Evolutionary conservation across 441 rosid genomes (phyloP).

Genomic region (Erodium texanum): DNA sequence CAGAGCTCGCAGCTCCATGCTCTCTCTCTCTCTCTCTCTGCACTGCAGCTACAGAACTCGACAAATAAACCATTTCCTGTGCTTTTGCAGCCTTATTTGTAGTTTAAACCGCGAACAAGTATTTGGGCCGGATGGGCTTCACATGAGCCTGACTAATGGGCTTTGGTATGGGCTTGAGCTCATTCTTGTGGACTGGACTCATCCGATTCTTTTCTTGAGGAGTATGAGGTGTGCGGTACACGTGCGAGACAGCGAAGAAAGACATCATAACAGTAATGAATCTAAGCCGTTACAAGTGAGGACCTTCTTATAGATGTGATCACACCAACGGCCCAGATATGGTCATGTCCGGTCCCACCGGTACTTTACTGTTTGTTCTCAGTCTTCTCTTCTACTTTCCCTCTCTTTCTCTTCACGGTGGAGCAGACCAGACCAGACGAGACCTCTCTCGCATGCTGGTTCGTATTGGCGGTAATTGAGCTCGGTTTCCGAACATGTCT

Average conservation of each 20-base stretch:
- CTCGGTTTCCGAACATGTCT: conserved; percentile 26
- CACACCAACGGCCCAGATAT: neutral
- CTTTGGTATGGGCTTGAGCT: neutral
- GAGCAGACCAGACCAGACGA: neutral
- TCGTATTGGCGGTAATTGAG: neutral
- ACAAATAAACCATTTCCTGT: neutral
- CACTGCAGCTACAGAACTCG: neutral
- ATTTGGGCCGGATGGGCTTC: neutral
- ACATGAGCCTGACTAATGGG: neutral
- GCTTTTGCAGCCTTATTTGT: neutral
- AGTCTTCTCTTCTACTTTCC: neutral
- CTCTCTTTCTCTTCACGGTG: neutral
- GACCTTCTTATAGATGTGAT: neutral
- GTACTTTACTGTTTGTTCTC: neutral
- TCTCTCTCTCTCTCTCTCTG: neutral
- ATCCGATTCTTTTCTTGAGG: neutral
- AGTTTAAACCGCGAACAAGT: neutral
- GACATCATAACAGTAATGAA: neutral
- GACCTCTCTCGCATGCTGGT: neutral
- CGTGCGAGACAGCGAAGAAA: neutral
- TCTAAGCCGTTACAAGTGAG: neutral
- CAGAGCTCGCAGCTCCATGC: conserved; percentile 11
- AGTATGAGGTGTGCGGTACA: neutral
- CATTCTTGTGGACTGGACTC: neutral
- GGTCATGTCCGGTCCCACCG: neutral